Base-by-base conservation (phyloP, 805 yeast genomes). In the Yarrowia yakushimensis region DNA sequence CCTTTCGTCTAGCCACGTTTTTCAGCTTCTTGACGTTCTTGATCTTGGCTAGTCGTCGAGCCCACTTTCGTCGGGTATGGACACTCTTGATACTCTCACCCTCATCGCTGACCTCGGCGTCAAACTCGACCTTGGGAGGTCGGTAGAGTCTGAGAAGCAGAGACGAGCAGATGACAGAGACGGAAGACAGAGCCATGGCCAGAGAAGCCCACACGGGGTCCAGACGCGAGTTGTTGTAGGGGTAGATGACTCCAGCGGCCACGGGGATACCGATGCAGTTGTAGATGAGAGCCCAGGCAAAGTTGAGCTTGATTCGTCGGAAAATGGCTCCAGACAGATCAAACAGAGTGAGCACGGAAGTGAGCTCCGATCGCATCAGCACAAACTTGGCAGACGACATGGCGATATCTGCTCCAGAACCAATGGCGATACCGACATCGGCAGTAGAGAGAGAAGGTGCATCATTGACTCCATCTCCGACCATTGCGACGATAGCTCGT, bases 171-270 rank as follows among this genome's bases (percentile, higher is more conserved):
- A 94, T 92, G 22, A 93, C 98, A 68, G 96, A 88, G 1, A 90
- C 85, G 0, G 97, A 89, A 66, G 97, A 89, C 69, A 90, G 79
- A 0, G 97, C 96, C 98, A 94, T 94, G 0, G 97, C 88, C 13
- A 85, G 82, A 42, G 94, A 90, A 0, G 98, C 98, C 70, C 90
- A 82, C 71, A 90, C 85, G 2, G 98, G 99, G 59, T 90, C 89
- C 67, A 92, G 75, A 13, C 79, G 69, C 61, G 87, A 82, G 55
- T 90, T 78, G 36, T 88, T 86, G 75, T 86, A 84, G 1, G 96
- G 96, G 54, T 85, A 81, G 62, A 93, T 78, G n/a, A 87, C 81
- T 1, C 97, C 97, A 86, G 96, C 93, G 0, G 98, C 97, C 67
- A 93, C 81, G 2, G 98, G 99, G 34, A 93, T 79, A 86, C 94